Conservation (phyloP, 345 rosid species). For the Eucalyptus pauciflora region DNA sequence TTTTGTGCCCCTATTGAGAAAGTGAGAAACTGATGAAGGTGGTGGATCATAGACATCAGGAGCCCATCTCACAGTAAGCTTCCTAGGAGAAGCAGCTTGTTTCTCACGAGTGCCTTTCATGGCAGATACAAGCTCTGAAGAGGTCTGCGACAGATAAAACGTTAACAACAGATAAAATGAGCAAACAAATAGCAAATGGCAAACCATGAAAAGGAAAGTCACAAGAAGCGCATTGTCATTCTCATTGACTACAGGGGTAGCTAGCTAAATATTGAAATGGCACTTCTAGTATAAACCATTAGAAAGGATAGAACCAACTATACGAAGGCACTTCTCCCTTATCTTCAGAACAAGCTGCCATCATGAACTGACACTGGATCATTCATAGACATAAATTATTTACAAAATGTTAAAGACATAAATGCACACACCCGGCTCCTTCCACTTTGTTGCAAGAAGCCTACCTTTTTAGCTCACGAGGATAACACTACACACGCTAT, state of each 20-base stretch:
- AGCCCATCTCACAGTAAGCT: conserved; percentile 66
- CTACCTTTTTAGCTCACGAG: not conserved
- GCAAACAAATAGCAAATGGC: not conserved
- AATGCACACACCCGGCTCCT: not conserved
- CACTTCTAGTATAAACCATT: not conserved
- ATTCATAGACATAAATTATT: not conserved
- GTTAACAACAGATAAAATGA: not conserved
- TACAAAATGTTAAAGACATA: not conserved
- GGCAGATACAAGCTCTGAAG: conserved; percentile 55
- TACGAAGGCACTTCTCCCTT: not conserved
- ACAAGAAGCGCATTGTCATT: not conserved
- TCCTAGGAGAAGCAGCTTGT: conserved; percentile 27
- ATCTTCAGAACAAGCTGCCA: not conserved
- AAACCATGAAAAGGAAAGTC: not conserved
- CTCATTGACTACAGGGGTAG: not conserved
- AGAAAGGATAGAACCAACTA: not conserved
- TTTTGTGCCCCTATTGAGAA: conserved; percentile 32
- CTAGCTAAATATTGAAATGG: not conserved
- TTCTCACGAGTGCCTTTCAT: conserved; percentile 82
- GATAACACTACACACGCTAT: not conserved
- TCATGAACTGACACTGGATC: not conserved
- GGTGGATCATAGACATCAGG: conserved; percentile 84
- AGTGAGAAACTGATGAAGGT: conserved; percentile 60
- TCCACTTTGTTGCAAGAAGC: not conserved
- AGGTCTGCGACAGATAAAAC: conserved; percentile 2